phyloP scores from a whole-genome alignment of 2,329 filamentous ascomycete genomes.

The Fusarium burgessii region DNA sequence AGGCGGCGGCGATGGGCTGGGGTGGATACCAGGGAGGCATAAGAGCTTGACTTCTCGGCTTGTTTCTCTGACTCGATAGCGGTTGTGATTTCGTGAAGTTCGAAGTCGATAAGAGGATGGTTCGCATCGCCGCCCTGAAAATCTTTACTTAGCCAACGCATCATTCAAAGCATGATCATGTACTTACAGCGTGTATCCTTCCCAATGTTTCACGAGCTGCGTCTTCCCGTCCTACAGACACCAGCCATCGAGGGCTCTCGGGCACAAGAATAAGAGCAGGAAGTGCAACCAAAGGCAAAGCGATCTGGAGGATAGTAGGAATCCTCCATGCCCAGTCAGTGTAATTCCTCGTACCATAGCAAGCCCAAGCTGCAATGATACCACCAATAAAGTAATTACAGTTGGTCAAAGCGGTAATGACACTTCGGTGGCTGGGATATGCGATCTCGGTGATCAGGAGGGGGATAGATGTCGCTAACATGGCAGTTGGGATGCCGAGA shows the following conservation, averaged over 20 bases:
- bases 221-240: neutral
- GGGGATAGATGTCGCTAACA: constrained; percentile 17
- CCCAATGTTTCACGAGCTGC: neutral
- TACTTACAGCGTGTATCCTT: constrained; percentile 14
- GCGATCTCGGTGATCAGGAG: constrained; percentile 19
- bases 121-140: constrained; percentile 11
- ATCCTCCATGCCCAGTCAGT: constrained; percentile 21
- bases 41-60: constrained; percentile 13
- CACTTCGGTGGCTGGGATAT: constrained; percentile 7
- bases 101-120: constrained; percentile 16
- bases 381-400: constrained; percentile 19
- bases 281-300: neutral
- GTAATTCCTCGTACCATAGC: constrained; percentile 13
- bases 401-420: constrained; percentile 16
- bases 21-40: constrained; percentile 7
- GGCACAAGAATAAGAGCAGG: constrained; percentile 12
- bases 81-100: constrained; percentile 20
- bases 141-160: accelerated
- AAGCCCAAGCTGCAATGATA: constrained; percentile 21
- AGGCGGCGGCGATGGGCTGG: constrained; percentile 13
- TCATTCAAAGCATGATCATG: accelerated
- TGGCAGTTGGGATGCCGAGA: constrained; percentile 9
- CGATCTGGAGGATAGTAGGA: constrained; percentile 4
- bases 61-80: constrained; percentile 22
- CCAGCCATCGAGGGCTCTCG: constrained; percentile 14